A percentile compares a stretch with the other conserved stretches of the same genome.
Evolutionary conservation across 129 eudicot species (phyloP).

Genomic region (Scalesia atractyloides): DNA sequence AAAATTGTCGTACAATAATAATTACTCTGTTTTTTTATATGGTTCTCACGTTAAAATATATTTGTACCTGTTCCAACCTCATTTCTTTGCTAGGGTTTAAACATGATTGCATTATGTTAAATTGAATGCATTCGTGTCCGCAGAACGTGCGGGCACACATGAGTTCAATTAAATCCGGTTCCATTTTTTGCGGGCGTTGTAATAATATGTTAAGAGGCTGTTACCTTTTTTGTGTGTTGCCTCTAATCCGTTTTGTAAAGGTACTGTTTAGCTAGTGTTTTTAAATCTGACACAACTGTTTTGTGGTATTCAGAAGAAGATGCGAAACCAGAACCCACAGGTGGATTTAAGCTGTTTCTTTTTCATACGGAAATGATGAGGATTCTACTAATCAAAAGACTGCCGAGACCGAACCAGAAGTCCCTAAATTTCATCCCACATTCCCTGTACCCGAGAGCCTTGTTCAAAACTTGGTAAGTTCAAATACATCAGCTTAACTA

Average conservation of each 20-base stretch:
- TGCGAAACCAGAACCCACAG: conserved; percentile 39
- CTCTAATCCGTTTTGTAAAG: background rate
- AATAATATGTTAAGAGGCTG: background rate
- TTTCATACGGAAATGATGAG: conserved; percentile 66
- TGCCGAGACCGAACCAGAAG: conserved; percentile 41
- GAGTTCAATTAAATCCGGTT: too few species aligned
- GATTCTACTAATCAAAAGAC: conserved; percentile 45
- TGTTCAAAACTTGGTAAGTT: conserved; percentile 75
- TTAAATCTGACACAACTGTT: background rate
- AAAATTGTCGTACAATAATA: too few species aligned
- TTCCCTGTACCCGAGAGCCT: conserved; percentile 76
- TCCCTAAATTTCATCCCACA: conserved; percentile 60
- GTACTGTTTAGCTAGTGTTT: conserved; percentile 12
- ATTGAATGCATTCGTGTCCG: too few species aligned
- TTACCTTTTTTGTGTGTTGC: background rate
- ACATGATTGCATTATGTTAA: background rate
- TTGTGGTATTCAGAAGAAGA: conserved; percentile 48
- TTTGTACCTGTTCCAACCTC: too few species aligned
- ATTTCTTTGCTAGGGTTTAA: conserved; percentile 5
- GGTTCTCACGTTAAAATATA: too few species aligned
- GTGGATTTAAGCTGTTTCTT: conserved; percentile 63
- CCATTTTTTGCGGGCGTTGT: background rate
- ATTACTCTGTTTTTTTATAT: too few species aligned
- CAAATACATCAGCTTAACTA: conserved; percentile 24
- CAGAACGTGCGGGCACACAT: too few species aligned